phyloP scores from a whole-genome alignment of 2,329 filamentous ascomycete species.

The Fusarium sp. region DNA sequence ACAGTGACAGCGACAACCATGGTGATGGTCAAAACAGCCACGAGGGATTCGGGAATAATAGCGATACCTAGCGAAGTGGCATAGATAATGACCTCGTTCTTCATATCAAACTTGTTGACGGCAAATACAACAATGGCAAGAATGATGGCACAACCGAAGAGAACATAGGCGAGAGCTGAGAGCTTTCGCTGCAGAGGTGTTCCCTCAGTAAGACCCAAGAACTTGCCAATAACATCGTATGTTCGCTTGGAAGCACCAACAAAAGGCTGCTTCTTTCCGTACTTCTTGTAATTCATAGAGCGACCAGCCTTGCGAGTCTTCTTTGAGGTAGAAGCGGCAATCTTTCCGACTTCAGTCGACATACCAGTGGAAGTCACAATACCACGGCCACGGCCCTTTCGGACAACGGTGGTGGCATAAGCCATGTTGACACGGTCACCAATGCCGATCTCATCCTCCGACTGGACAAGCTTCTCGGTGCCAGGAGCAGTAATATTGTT shows the following conservation, averaged over 20 bases:
- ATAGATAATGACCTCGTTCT: slow-evolving; percentile 68
- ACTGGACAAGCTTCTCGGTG: slow-evolving; percentile 60
- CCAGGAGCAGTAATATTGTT: slow-evolving; percentile 59
- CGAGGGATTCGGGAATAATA: slow-evolving; percentile 74
- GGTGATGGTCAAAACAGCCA: slow-evolving; percentile 77
- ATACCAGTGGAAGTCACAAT: slow-evolving; percentile 81
- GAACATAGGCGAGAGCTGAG: slow-evolving; percentile 79
- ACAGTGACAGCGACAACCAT: slow-evolving; percentile 75
- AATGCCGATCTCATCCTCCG: slow-evolving; percentile 69
- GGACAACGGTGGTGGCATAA: slow-evolving; percentile 79
- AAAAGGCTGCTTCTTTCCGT: slow-evolving; percentile 63
- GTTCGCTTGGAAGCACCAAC: slow-evolving; percentile 61
- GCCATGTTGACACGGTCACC: slow-evolving; percentile 81
- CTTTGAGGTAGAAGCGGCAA: slow-evolving; percentile 68
- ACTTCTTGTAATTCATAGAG: slow-evolving; percentile 66
- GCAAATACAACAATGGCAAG: slow-evolving; percentile 70
- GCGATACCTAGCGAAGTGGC: slow-evolving; percentile 70
- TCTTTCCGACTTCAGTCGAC: slow-evolving; percentile 77
- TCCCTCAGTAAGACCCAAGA: slow-evolving; percentile 72
- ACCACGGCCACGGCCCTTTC: slow-evolving; percentile 78
- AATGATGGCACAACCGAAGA: slow-evolving; percentile 77
- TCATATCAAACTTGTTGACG: slow-evolving; percentile 65
- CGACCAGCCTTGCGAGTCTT: slow-evolving; percentile 67
- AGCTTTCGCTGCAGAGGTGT: slow-evolving; percentile 85
- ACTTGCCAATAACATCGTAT: slow-evolving; percentile 66